Evolutionary conservation across 495 filamentous ascomycete species (phyloP).

Genomic region (Penicillium roqueforti): DNA sequence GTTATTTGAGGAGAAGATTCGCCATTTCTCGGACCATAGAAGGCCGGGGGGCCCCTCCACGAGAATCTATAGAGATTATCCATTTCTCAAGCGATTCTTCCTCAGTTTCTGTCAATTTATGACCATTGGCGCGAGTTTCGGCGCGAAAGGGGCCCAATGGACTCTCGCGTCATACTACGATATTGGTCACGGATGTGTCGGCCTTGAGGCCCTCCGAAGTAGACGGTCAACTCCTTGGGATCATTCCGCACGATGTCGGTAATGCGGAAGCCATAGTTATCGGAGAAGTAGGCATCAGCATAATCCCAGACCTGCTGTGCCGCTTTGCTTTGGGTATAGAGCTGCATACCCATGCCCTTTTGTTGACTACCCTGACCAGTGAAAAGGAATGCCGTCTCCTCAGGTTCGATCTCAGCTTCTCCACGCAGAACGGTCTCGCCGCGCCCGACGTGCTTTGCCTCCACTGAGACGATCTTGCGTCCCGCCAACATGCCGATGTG

Average conservation of each 20-base stretch:
- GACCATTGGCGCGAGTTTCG: no score
- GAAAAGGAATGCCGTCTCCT: constrained; percentile 38
- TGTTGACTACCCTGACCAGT: constrained; percentile 44
- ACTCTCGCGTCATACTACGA: constrained; percentile 19
- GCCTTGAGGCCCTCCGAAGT: constrained; percentile 23
- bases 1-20: no score
- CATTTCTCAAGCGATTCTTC: no score
- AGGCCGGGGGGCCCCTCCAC: no score
- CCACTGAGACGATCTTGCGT: constrained; percentile 13
- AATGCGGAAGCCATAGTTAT: constrained; percentile 27
- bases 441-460: not conserved
- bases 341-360: constrained; percentile 41
- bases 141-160: not conserved
- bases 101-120: no score
- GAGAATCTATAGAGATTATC: no score
- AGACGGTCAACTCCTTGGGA: constrained; percentile 36
- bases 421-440: constrained; percentile 24
- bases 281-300: constrained; percentile 30
- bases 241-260: constrained; percentile 30
- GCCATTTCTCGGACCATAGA: no score
- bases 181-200: no score
- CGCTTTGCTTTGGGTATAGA: constrained; percentile 29
- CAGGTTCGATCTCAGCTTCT: constrained; percentile 35
- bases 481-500: constrained; percentile 39
- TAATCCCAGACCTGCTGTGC: constrained; percentile 39